Base-by-base conservation (phyloP, 176 grass and related monocot genomes). In the Zoysia japonica region DNA sequence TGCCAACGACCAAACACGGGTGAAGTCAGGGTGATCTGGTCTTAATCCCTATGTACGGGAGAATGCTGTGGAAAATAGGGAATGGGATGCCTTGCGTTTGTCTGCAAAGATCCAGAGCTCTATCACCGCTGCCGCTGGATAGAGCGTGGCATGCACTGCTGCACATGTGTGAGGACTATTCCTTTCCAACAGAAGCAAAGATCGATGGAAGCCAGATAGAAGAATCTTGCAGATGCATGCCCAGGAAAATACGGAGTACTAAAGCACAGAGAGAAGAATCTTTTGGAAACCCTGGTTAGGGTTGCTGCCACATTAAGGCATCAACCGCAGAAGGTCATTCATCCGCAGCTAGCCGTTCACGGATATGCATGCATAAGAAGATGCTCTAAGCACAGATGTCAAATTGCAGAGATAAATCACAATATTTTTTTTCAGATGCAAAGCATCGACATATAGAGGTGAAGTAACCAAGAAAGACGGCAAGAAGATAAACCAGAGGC, bases 141-240 rank as follows among this genome's bases (percentile, higher is more conserved):
- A 65, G 40, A 53, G 46, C 47, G 28, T 28, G 28, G 28, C 28
- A 28, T 52, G 71, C 70, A 16, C 67, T 43, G 70, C 51, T 19
- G 9, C 51, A 64, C 59, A 67, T 85, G 71, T 85, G 71, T 64
- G 71, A 65, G 65, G 72, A 82, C 78, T 73, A 73, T 89, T 85
- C 82, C 73, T 85, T 82, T 72, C 82, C 87, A 82, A 64, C 83
- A 89, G 82, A 77, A 89, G 78, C 69, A 89, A 80, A 65, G 65
- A 89, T 89, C 87, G 47, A 79, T 59, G 71, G 82, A 85, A 81
- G 64, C 41, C 82, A 81, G 71, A 42, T 75, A 35, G 57, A 85
- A 81, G 71, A 80, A 80, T 85, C 87, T 65, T 47, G 66, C 75
- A 75, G 65, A 79, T 81, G 87, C 87, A 81, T 75, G 82, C 43